phyloP scores from a whole-genome alignment of 2,329 filamentous ascomycete genomes.

The Xylaria sp. region DNA sequence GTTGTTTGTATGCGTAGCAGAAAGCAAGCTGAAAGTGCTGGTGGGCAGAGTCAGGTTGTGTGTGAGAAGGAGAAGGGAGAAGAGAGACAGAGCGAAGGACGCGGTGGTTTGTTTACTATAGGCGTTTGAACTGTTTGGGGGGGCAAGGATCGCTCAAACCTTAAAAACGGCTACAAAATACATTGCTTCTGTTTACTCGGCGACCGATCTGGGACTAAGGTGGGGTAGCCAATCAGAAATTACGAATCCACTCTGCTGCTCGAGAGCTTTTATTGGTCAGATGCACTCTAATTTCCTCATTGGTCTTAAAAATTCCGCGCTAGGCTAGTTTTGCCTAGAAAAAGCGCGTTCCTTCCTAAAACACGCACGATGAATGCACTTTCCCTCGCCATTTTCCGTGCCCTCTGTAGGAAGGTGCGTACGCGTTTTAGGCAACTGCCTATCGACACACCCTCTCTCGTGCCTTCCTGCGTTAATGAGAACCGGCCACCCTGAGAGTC shows the following conservation, averaged over 20 bases:
- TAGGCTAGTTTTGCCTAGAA: no score
- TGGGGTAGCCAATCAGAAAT: background rate
- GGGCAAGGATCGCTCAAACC: background rate
- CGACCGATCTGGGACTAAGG: background rate
- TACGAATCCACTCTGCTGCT: background rate
- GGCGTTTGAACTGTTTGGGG: background rate
- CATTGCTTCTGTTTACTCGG: background rate
- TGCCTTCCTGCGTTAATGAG: no score
- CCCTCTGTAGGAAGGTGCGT: no score
- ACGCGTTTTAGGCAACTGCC: no score
- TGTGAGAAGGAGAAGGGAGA: constrained; percentile 7
- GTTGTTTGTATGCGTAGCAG: constrained; percentile 10
- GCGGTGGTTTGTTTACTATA: constrained; percentile 15
- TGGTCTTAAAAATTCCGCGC: background rate
- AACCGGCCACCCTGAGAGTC: no score
- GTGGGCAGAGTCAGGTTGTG: constrained; percentile 2
- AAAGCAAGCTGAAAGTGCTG: constrained; percentile 7
- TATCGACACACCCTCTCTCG: no score
- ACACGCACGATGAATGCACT: no score
- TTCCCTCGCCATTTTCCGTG: no score
- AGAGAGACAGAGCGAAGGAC: constrained; percentile 1
- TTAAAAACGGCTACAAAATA: background rate
- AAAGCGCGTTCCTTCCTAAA: no score
- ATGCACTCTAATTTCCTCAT: background rate
- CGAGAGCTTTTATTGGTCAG: background rate